Evolutionary conservation across 345 rosid species (phyloP).

Genomic region (Streptanthus diversifolius): DNA sequence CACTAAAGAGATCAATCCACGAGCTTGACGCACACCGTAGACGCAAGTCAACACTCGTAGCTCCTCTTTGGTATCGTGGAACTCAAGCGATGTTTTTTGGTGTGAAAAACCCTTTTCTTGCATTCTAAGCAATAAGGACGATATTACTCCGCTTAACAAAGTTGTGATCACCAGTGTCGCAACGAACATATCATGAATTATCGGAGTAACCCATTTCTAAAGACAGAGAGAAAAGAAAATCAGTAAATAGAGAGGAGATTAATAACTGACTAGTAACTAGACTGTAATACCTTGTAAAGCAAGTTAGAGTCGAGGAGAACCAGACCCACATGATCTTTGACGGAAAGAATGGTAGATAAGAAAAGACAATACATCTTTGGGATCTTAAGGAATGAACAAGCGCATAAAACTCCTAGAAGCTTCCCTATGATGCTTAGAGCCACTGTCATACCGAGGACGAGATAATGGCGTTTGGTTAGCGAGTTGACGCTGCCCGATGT

Average conservation of each 20-base stretch:
- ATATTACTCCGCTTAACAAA: conserved; percentile 49
- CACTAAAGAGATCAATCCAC: conserved; percentile 48
- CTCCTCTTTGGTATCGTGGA: conserved; percentile 47
- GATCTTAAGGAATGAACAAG: conserved; percentile 48
- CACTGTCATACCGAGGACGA: conserved; percentile 37
- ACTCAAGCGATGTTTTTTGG: conserved; percentile 45
- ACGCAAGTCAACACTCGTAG: conserved; percentile 65
- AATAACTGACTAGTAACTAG: neutral
- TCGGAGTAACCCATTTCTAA: conserved; percentile 42
- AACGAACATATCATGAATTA: conserved; percentile 27
- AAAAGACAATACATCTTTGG: conserved; percentile 54
- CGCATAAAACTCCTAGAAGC: conserved; percentile 54
- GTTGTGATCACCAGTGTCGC: conserved; percentile 49
- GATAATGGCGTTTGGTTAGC: conserved; percentile 12
- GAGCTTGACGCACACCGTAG: conserved; percentile 68
- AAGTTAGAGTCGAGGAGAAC: conserved; percentile 35
- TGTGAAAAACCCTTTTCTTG: conserved; percentile 44
- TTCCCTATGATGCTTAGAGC: conserved; percentile 46
- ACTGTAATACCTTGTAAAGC: conserved; percentile 7
- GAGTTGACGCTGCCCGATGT: conserved; percentile 44
- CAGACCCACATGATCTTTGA: conserved; percentile 72
- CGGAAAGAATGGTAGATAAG: conserved; percentile 50
- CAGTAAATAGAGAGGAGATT: neutral
- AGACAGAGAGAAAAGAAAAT: neutral
- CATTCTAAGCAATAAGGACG: conserved; percentile 41